phyloP scores from a whole-genome alignment of 2,329 filamentous ascomycete species.

The Xylariaceae sp. region DNA sequence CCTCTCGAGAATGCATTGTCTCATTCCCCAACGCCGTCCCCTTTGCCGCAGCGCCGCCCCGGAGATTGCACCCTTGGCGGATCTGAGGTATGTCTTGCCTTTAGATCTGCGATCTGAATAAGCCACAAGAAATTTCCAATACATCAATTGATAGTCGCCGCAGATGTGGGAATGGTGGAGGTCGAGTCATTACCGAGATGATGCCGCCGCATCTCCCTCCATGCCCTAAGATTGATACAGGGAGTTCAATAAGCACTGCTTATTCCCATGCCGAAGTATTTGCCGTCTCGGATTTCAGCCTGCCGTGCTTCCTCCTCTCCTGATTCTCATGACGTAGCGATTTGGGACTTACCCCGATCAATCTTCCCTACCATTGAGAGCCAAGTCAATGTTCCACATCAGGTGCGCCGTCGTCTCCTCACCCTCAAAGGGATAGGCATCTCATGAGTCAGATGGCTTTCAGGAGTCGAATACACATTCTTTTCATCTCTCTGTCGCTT shows the following conservation, averaged over 20 bases:
- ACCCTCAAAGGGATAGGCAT: neutral
- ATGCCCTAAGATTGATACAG: no score
- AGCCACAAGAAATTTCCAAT: slow-evolving; percentile 11
- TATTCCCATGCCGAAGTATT: neutral
- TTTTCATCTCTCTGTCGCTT: neutral
- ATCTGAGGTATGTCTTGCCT: neutral
- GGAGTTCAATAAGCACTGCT: no score
- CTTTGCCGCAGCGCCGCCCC: slow-evolving; percentile 21
- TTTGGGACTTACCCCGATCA: neutral
- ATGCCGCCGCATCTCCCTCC: slow-evolving; percentile 6
- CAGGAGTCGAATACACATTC: neutral
- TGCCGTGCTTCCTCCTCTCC: neutral
- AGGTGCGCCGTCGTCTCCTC: neutral
- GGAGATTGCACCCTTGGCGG: slow-evolving; percentile 1
- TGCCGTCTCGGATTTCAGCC: neutral
- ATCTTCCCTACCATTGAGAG: slow-evolving; percentile 1
- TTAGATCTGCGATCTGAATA: slow-evolving; percentile 8
- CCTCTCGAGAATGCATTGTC: slow-evolving; percentile 25
- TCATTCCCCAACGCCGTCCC: slow-evolving; percentile 11
- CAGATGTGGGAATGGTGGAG: slow-evolving; percentile 15
- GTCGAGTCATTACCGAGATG: slow-evolving; percentile 7
- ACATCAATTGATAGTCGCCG: slow-evolving; percentile 4
- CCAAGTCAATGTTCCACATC: slow-evolving; percentile 8
- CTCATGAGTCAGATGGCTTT: neutral
- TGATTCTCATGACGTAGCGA: neutral